Base-by-base conservation (phyloP, 495 filamentous ascomycete species). In the Penicillium antarcticum region DNA sequence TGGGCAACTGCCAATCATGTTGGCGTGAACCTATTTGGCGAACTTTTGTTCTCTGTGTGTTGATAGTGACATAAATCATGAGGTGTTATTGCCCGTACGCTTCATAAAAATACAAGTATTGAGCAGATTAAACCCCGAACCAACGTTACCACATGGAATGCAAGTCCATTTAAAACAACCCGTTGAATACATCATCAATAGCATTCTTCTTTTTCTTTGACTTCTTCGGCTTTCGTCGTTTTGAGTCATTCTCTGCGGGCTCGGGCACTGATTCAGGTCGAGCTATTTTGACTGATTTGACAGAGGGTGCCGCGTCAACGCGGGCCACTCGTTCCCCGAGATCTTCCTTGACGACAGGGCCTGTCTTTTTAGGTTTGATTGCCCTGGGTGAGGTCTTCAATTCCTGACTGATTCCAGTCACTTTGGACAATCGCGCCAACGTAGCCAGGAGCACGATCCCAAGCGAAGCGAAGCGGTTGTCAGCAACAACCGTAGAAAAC, bases 1-100 rank as follows among this genome's bases (percentile, higher is more conserved):
- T 99, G 95, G 95, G 82, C 80, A 56, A 51, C 88, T 43, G 85
- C 80, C n/a, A 86, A 86, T 67, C 92, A 98, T 80, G 61, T 92
- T 45, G 65, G 73, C 41, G 76, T 92, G 36, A 90, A 89, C 47
- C 12, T 75, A 33, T 39, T 69, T 10, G 60, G 58, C 1, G 63
- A 56, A 79, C 80, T 11, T 70, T 80, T 55, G 26, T 83, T 58
- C 59, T 88, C 54, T 82, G 73, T 57, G 79, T 78, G 79, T 48
- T 37, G 36, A 17, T 42, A 43, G 12, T 41, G 41, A 29, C 24
- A 51, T 47, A 37, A 29, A 11, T 26, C 24, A 49, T 36, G 9
- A 38, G 21, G 6, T 29, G 26, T 2, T 10, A 29, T 29, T 9
- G 26, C 26, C 0, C 5, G 26, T 7, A 29, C 5, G 26, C 26